Evolutionary conservation across 2,329 filamentous ascomycete genomes (phyloP).

Genomic region (Penicillium sp.): DNA sequence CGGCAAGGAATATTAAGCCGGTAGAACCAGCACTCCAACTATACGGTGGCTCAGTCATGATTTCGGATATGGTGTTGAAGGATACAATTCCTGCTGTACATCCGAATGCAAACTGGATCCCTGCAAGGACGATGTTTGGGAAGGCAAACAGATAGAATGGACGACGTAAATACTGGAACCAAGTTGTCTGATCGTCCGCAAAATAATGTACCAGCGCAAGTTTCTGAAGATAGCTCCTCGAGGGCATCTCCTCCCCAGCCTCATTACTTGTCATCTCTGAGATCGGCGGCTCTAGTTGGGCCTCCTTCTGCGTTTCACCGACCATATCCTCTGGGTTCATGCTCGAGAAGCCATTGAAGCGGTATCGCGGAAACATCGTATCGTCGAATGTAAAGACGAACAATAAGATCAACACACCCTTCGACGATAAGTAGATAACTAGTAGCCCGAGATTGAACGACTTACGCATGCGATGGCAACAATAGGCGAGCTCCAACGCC

Average conservation of each 20-base stretch:
- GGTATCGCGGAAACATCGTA: conserved; percentile 40
- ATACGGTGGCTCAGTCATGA: conserved; percentile 43
- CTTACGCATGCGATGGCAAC: conserved; percentile 37
- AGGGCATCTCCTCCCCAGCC: conserved; percentile 23
- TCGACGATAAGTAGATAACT: background rate
- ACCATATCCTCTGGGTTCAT: background rate
- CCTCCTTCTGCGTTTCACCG: conserved; percentile 4
- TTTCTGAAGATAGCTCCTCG: conserved; percentile 27
- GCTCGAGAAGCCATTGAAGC: conserved; percentile 23
- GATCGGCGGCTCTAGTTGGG: conserved; percentile 12
- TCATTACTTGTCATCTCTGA: conserved; percentile 21
- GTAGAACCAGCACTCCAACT: conserved; percentile 40
- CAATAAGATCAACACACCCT: conserved; percentile 30
- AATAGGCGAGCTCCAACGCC: conserved; percentile 41
- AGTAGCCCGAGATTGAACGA: background rate
- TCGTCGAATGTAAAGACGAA: conserved; percentile 43
- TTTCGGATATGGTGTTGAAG: conserved; percentile 43
- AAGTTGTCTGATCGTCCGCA: conserved; percentile 41
- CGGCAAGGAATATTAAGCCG: conserved; percentile 38
- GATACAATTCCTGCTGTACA: conserved; percentile 46
- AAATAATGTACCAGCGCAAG: conserved; percentile 31
- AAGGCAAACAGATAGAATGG: conserved; percentile 47
- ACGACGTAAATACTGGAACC: conserved; percentile 45
- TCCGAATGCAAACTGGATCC: conserved; percentile 48
- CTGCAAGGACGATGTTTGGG: conserved; percentile 44